These are phyloP conservation scores for Phytophthora pinifolia DNA, from an alignment of 352 stramenopile species.

Conservation along the genomic window DNA sequence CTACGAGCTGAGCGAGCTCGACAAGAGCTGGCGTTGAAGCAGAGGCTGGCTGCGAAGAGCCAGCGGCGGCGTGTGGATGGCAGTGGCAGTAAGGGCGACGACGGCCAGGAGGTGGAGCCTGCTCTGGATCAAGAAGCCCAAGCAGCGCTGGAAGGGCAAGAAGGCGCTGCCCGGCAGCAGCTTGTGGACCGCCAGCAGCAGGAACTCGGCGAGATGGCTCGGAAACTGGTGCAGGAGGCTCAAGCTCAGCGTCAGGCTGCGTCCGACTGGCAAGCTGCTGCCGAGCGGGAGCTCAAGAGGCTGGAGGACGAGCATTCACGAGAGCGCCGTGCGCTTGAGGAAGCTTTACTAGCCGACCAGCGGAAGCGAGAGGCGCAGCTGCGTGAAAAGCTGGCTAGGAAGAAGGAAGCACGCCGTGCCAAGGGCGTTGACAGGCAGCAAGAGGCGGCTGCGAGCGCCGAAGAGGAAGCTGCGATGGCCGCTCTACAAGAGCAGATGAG, in stretches of 20 bases:
- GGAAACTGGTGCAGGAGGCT: constrained; percentile 37
- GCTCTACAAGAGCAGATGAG: constrained; percentile 33
- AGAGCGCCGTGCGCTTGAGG: constrained; percentile 32
- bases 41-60: constrained; percentile 37
- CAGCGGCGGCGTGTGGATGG: constrained; percentile 9
- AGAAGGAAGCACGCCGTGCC: constrained; percentile 21
- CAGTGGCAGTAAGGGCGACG: background rate
- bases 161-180: constrained; percentile 14
- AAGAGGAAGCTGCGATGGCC: constrained; percentile 27
- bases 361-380: constrained; percentile 43
- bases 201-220: constrained; percentile 14
- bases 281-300: constrained; percentile 40
- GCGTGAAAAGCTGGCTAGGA: constrained; percentile 48
- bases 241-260: constrained; percentile 20
- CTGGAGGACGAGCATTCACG: constrained; percentile 50
- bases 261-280: constrained; percentile 21
- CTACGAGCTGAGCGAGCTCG: constrained; percentile 34
- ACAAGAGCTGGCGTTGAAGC: constrained; percentile 45
- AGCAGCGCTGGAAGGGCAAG: constrained; percentile 26
- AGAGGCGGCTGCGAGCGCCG: constrained; percentile 17
- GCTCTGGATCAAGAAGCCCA: constrained; percentile 10
- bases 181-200: constrained; percentile 31
- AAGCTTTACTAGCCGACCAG: constrained; percentile 36
- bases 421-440: constrained; percentile 31
- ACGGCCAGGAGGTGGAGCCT: background rate